Conservation (phyloP, 768 basidiomycete species). For the Kwoniella dendrophila region DNA sequence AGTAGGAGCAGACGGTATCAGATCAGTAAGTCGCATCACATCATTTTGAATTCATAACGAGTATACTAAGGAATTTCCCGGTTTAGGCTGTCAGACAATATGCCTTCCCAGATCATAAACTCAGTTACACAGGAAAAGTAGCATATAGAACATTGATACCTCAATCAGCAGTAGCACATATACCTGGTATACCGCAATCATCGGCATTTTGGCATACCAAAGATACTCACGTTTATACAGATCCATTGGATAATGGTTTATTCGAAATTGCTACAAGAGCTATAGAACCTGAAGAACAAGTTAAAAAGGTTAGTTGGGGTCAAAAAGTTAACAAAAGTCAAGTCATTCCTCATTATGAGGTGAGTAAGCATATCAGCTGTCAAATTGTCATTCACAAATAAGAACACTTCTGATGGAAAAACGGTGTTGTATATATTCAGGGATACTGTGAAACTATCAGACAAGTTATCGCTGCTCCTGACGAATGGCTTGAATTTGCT, state of each 20-base stretch:
- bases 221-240: constrained; percentile 29
- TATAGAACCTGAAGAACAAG: constrained; percentile 22
- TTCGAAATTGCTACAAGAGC: constrained; percentile 32
- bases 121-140: constrained; percentile 42
- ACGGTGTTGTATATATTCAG: constrained; percentile 12
- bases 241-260: constrained; percentile 27
- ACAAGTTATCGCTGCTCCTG: constrained; percentile 27
- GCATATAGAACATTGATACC: constrained; percentile 35
- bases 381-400: background rate
- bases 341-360: constrained; percentile 26
- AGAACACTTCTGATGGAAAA: background rate
- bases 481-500: constrained; percentile 40
- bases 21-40: constrained; percentile 33
- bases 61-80: background rate
- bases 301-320: constrained; percentile 36
- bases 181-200: constrained; percentile 21
- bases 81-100: constrained; percentile 35
- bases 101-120: constrained; percentile 37
- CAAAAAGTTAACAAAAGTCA: constrained; percentile 16
- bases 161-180: constrained; percentile 26
- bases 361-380: constrained; percentile 8
- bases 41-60: too few species aligned
- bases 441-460: constrained; percentile 29
- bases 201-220: constrained; percentile 30
- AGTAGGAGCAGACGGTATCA: constrained; percentile 45